Evolutionary conservation across 2,329 filamentous ascomycete genomes (phyloP).

Genomic region (Ustulina deusta): DNA sequence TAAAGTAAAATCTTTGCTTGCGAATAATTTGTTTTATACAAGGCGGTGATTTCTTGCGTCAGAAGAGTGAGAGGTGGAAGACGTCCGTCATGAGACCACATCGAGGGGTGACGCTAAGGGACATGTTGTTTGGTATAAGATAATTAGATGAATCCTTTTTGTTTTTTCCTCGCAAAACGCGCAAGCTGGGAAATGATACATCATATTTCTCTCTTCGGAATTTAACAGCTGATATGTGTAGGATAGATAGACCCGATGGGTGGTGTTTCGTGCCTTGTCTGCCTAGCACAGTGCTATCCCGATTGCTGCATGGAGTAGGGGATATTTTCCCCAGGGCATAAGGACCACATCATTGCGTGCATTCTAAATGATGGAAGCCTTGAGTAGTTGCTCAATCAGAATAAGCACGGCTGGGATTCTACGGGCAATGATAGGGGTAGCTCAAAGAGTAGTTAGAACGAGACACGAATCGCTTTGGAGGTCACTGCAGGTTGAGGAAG

Average conservation of each 20-base stretch:
- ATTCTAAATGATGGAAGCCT: background rate
- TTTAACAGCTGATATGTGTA: background rate
- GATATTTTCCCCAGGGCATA: background rate
- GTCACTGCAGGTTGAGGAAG: background rate
- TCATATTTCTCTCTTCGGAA: background rate
- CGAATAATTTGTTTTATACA: background rate
- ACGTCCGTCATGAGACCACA: background rate
- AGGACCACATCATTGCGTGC: no score
- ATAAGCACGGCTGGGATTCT: background rate
- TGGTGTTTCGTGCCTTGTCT: background rate
- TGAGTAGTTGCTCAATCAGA: background rate
- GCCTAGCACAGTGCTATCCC: background rate
- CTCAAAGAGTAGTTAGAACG: background rate
- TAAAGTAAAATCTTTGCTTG: background rate
- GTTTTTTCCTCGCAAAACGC: slow-evolving; percentile 4
- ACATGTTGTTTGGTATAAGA: background rate
- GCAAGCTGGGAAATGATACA: background rate
- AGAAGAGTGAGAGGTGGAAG: background rate
- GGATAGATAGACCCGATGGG: background rate
- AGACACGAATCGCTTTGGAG: background rate
- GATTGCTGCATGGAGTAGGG: background rate
- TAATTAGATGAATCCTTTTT: background rate
- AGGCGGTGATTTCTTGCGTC: background rate
- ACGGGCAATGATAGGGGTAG: background rate
- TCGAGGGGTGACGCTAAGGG: background rate